phyloP scores from a whole-genome alignment of 2,329 filamentous ascomycete genomes.

The Verticillium isaacii region DNA sequence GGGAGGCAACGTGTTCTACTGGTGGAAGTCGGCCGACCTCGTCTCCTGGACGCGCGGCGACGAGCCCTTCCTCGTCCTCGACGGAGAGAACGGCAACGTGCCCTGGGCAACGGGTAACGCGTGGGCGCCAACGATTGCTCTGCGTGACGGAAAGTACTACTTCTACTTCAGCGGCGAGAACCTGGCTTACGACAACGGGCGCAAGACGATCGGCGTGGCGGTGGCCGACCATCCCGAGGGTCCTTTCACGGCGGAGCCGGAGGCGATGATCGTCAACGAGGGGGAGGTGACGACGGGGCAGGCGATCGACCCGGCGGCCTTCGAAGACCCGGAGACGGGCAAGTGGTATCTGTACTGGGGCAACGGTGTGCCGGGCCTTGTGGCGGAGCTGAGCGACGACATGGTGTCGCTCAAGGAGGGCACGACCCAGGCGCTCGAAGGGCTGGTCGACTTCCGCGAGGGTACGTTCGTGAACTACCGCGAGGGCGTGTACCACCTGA shows the following conservation, averaged over 20 bases:
- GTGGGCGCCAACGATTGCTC: slow-evolving; percentile 61
- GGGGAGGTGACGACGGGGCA: slow-evolving; percentile 24
- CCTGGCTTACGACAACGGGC: slow-evolving; percentile 40
- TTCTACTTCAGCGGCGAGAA: slow-evolving; percentile 55
- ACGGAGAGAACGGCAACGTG: slow-evolving; percentile 44
- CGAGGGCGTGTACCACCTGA: slow-evolving; percentile 39
- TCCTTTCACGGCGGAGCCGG: slow-evolving; percentile 50
- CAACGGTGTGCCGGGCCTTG: slow-evolving; percentile 31
- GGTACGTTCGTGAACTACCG: slow-evolving; percentile 38
- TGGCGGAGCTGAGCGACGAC: slow-evolving; percentile 37
- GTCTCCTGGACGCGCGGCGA: slow-evolving; percentile 33
- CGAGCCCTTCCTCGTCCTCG: slow-evolving; percentile 37
- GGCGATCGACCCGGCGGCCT: slow-evolving; percentile 58
- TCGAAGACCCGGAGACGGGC: slow-evolving; percentile 53
- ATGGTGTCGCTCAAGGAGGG: slow-evolving; percentile 37
- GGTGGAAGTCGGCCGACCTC: slow-evolving; percentile 40
- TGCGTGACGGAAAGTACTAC: slow-evolving; percentile 57
- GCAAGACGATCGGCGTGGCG: slow-evolving; percentile 59
- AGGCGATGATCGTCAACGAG: slow-evolving; percentile 52
- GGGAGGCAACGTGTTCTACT: slow-evolving; percentile 41
- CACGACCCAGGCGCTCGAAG: slow-evolving; percentile 25
- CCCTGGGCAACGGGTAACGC: slow-evolving; percentile 63
- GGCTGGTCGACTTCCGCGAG: slow-evolving; percentile 38
- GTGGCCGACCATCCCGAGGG: slow-evolving; percentile 52
- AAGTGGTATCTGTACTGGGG: slow-evolving; percentile 61